Base-by-base conservation (phyloP, 768 basidiomycete species). In the Naganishia kalamii region DNA sequence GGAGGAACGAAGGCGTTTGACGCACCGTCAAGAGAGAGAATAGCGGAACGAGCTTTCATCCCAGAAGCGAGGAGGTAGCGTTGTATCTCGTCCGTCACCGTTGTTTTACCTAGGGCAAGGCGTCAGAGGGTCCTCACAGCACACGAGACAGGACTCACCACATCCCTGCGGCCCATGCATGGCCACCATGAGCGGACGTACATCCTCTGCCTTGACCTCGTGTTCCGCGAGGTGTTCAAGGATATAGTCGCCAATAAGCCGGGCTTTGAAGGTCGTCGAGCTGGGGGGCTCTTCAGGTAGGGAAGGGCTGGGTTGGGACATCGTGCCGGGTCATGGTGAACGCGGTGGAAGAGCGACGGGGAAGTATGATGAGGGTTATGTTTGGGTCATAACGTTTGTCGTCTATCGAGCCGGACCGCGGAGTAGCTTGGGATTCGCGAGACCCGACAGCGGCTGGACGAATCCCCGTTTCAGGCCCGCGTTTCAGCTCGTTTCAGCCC, bases 111-210 rank as follows among this genome's bases (percentile, higher is more conserved):
- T 62, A 33, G 3, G 3, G 30, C 7, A 15, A 19, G 30, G 8
- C 23, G 41, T 62, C 12, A 47, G 11, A 7, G 11, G 17, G 21
- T 6, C 23, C 33, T 5, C 23, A 35, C 32, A 52, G 4, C 8
- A n/a, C 3, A 33, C 6, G 17, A 43, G 6, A 27, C n/a, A 25
- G 19, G n/a, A 47, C 60, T 25, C 30, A 44, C 44, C 60, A 33
- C 60, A 47, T 8, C 60, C 60, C n/a, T 62, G 60, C 30, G 60
- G 44, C 11, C 43, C 60, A 12, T 62, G 60, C 43, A 62, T 62
- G 30, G 44, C 51, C 32, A 52, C 51, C 51, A 52, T 52, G 10
- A 62, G 19, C 27, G 44, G 60, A 33, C 21, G 4, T 3, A 23
- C 29, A 27, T 37, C 40, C 12, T 10, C 54, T 17, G 11, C 15